These are phyloP conservation scores for Apophysomyces sp. DNA, from an alignment of 371 early-diverging fungal species.

Conservation along the genomic window DNA sequence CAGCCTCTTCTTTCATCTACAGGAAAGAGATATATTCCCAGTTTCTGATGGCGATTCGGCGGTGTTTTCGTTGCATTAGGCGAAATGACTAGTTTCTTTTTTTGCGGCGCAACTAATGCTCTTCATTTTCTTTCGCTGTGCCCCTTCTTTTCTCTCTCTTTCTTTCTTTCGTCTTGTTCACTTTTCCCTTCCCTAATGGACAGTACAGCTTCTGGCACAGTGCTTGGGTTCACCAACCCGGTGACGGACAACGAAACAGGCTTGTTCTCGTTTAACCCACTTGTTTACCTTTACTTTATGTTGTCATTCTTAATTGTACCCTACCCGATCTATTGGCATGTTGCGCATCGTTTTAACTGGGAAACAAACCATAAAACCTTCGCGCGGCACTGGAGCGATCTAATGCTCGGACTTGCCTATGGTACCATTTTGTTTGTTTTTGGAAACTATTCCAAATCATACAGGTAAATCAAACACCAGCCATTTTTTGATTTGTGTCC, in stretches of 20 bases:
- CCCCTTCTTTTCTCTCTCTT: background rate
- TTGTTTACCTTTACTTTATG: slow-evolving; percentile 56
- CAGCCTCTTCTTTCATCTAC: too few relatives aligned
- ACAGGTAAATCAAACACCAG: slow-evolving; percentile 47
- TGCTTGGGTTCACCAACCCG: slow-evolving; percentile 22
- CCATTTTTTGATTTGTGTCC: too few relatives aligned
- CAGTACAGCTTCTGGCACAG: slow-evolving; percentile 17
- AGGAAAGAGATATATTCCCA: too few relatives aligned
- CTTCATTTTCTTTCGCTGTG: background rate
- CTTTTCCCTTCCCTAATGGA: slow-evolving; percentile 5
- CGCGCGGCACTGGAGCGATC: slow-evolving; percentile 67
- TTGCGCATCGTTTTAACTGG: slow-evolving; percentile 63
- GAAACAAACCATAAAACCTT: slow-evolving; percentile 63
- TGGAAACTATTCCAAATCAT: slow-evolving; percentile 77
- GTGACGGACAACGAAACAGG: slow-evolving; percentile 23
- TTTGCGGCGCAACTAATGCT: too few relatives aligned
- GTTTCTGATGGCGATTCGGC: background rate
- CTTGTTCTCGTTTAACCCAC: slow-evolving; percentile 49
- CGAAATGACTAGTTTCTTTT: background rate
- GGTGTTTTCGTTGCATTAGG: background rate
- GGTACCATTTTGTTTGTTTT: slow-evolving; percentile 75
- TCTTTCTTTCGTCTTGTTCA: background rate
- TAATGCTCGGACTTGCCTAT: slow-evolving; percentile 56
- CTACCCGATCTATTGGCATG: slow-evolving; percentile 52
- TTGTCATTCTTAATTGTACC: slow-evolving; percentile 55